Conservation (phyloP, 2,329 filamentous ascomycete genomes). For the Clarireedia hainanense region DNA sequence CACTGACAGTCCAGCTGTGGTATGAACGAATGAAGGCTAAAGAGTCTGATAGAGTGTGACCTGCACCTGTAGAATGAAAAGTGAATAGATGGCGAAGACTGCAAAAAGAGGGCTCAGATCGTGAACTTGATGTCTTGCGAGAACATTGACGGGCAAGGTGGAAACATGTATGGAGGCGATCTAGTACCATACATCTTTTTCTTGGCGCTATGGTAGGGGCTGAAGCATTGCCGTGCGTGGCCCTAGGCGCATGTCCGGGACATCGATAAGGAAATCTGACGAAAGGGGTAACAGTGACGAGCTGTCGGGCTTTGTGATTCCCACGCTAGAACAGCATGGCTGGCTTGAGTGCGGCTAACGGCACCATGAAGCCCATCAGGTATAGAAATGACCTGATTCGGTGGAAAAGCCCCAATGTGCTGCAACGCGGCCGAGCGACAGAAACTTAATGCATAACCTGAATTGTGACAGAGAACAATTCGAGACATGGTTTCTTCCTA, state of each 20-base stretch:
- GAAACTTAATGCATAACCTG: constrained; percentile 3
- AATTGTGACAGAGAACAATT: neutral
- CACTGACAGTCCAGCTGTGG: constrained; percentile 26
- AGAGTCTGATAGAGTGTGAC: constrained; percentile 21
- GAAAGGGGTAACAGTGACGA: constrained; percentile 19
- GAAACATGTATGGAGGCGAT: constrained; percentile 20
- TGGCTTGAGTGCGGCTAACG: neutral
- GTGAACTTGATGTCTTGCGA: constrained; percentile 1
- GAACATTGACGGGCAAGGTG: constrained; percentile 9
- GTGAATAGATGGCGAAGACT: constrained; percentile 13
- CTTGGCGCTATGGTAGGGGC: constrained; percentile 18
- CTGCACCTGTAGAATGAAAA: constrained; percentile 23
- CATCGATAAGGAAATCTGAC: constrained; percentile 8
- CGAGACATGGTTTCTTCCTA: neutral
- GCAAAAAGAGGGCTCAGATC: constrained; percentile 11
- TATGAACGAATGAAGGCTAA: constrained; percentile 18
- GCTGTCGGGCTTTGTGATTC: constrained; percentile 6
- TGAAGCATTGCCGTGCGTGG: constrained; percentile 17
- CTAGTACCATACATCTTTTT: constrained; percentile 17
- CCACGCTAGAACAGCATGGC: neutral
- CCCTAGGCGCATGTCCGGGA: constrained; percentile 9
- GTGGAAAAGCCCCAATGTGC: neutral
- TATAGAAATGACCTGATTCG: neutral
- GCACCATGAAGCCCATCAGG: neutral
- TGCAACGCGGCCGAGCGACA: neutral